Percentiles rank a stretch among this genome's conserved stretches.
These are phyloP conservation scores for sorghum (Sorghum bicolor) DNA, from an alignment of 176 grass and related monocot genomes.

Conservation along the genomic window DNA sequence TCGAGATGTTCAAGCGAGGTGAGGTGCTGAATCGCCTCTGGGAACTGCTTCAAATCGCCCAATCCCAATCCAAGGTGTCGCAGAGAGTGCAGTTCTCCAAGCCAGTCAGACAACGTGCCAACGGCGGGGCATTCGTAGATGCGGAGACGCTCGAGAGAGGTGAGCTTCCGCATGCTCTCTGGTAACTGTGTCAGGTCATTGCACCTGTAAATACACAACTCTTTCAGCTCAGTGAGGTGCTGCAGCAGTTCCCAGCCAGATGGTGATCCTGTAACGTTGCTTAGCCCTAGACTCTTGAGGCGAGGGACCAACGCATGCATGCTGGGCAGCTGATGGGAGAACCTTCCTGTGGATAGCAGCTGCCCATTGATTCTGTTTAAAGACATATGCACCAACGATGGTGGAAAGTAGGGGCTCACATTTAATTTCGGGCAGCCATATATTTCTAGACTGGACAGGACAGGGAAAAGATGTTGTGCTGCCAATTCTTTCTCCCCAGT, in stretches of 20 bases:
- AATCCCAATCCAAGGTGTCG: neutral
- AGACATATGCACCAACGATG: neutral
- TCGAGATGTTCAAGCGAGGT: neutral
- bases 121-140: neutral
- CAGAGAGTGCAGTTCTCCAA: neutral
- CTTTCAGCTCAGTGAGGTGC: neutral
- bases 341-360: neutral
- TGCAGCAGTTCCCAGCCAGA: neutral
- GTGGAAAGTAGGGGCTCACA: neutral
- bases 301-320: neutral
- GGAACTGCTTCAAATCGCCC: neutral
- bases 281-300: neutral
- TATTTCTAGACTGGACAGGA: neutral
- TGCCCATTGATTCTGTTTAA: neutral
- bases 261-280: neutral
- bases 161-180: neutral
- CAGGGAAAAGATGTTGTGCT: neutral
- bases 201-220: neutral
- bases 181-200: neutral
- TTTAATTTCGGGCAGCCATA: neutral
- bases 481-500: neutral
- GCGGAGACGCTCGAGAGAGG: neutral
- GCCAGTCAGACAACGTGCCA: neutral
- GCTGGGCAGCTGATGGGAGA: neutral
- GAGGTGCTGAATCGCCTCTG: neutral